These are phyloP conservation scores for Dactylellina haptotyla DNA, from an alignment of 2,329 filamentous ascomycete species.

Conservation along the genomic window DNA sequence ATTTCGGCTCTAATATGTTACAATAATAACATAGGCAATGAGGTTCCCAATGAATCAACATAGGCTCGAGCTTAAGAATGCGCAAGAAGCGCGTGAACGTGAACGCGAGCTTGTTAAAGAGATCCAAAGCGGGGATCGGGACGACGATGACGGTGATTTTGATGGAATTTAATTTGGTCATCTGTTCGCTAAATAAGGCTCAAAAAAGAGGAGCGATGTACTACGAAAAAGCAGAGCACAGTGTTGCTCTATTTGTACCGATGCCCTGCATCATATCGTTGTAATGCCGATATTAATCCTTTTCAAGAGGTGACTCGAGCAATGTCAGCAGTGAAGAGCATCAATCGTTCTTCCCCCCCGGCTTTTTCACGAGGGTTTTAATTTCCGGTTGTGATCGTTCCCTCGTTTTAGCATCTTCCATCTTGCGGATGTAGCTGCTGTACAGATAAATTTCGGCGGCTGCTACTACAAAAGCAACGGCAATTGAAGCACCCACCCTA, in stretches of 20 bases:
- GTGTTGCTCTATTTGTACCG: no score
- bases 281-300: no score
- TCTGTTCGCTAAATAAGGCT: no score
- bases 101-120: conserved; percentile 98
- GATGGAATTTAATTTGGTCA: conserved; percentile 79
- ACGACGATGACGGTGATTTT: conserved; percentile 97
- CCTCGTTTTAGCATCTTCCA: conserved; percentile 30
- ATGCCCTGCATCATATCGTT: no score
- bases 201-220: no score
- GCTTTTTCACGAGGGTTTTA: conserved; percentile 5
- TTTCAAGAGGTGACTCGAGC: no score
- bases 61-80: conserved; percentile 94
- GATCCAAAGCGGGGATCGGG: conserved; percentile 96
- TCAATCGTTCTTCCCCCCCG: background rate
- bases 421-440: conserved; percentile 40
- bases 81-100: conserved; percentile 94
- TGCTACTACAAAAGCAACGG: conserved; percentile 34
- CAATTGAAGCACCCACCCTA: conserved; percentile 35
- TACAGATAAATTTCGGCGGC: conserved; percentile 44
- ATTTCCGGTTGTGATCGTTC: conserved; percentile 24
- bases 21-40: conserved; percentile 79
- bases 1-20: background rate
- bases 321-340: no score
- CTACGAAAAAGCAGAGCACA: no score
- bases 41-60: conserved; percentile 99